phyloP scores from a whole-genome alignment of 1,284 basidiomycete genomes.

The Sanghuangporus baumii region DNA sequence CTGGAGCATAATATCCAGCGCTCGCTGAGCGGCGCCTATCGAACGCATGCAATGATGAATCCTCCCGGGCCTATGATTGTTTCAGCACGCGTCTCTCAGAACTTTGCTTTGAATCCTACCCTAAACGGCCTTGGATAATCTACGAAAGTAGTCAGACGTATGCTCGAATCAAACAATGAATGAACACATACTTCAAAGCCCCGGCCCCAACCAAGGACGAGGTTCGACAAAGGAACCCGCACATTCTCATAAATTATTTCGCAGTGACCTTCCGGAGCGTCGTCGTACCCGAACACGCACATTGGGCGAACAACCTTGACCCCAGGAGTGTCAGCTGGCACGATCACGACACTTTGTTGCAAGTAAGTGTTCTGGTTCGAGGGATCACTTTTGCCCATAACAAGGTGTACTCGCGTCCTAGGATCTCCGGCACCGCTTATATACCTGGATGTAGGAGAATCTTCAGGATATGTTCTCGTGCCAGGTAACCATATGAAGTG shows the following conservation, averaged over 20 bases:
- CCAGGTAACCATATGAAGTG: background rate
- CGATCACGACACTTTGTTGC: conserved; percentile 92
- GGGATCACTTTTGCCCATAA: conserved; percentile 89
- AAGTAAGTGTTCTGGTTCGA: conserved; percentile 65
- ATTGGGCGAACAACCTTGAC: conserved; percentile 89
- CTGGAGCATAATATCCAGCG: conserved; percentile 84
- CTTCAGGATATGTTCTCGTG: background rate
- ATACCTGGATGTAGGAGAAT: conserved; percentile 53
- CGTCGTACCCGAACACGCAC: conserved; percentile 91
- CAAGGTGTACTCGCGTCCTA: conserved; percentile 83
- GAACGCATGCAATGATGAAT: conserved; percentile 99
- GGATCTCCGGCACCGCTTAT: conserved; percentile 97
- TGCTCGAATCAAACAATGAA: background rate
- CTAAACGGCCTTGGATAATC: conserved; percentile 97
- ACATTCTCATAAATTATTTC: conserved; percentile 95
- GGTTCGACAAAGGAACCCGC: conserved; percentile 75
- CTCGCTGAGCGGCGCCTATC: conserved; percentile 82
- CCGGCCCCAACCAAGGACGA: conserved; percentile 89
- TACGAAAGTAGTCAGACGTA: conserved; percentile 26
- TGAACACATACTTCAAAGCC: conserved; percentile 73
- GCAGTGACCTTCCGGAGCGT: conserved; percentile 93
- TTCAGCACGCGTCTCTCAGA: background rate
- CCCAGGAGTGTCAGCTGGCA: conserved; percentile 83
- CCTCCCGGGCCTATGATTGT: conserved; percentile 70
- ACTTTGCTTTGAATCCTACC: conserved; percentile 41